Evolutionary conservation across 331 rosid genomes (phyloP), one percentile per base, ranked within the genome.

Genomic region (Pyrus hybrid): DNA sequence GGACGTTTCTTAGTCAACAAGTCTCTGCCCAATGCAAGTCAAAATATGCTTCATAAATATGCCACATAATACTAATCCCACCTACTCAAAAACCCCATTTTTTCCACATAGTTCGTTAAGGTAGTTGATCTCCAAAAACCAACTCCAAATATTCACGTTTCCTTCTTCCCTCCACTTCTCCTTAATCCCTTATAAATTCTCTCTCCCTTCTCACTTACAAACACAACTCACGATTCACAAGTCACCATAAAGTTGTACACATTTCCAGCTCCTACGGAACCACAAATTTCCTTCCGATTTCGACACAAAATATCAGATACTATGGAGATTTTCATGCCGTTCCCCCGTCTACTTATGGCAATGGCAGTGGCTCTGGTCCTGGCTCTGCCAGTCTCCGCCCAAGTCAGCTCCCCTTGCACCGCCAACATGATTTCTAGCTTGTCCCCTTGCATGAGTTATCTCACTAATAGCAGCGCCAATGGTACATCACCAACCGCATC

Each of bases 321-420:
- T 2, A 92, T 93, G 96, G 85, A 80, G 77, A 54, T 54, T 49
- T 62, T 22, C 22, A 7, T 53, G 65, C 18, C 54, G 45, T 65
- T 76, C 3, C 23, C 65, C 17, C 66, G 79, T 65, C 12, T 88
- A 28, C 25, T 61, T 70, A 70, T 84, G 23, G n/a, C 75, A 5
- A 22, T 88, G 75, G 78, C 67, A 28, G 9, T 82, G 75, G 66
- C 73, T 11, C 16, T 80, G 75, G 67, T 86, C 43, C 49, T 76
- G 70, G 79, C 68, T 75, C 77, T 73, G 71, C 88, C 93, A 1
- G 64, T 76, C 37, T 72, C 63, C 1, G 87, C 84, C 2, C 95
- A 94, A 73, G 81, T 87, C 13, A 84, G 67, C 60, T 78, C 90
- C 3, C 93, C 97, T 21, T 92, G 99, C 85, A 87, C 13, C 5